Evolutionary conservation across 495 filamentous ascomycete genomes (phyloP).

Genomic region (Neurospora sp.): DNA sequence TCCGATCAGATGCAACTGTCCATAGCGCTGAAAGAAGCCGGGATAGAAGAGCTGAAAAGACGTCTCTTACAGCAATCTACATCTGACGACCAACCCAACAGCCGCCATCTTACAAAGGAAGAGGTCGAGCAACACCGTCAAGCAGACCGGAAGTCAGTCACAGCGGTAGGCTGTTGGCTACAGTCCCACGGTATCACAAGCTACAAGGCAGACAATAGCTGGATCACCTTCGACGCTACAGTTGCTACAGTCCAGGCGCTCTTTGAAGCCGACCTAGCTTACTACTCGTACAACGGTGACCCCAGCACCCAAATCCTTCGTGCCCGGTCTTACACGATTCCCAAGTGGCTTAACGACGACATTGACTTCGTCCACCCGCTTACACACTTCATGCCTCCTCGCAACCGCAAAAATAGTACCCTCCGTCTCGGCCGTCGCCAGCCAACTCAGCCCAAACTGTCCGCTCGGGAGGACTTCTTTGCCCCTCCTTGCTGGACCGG

Average conservation of each 20-base stretch:
- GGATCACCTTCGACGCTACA: slow-evolving; percentile 25
- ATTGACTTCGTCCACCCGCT: slow-evolving; percentile 35
- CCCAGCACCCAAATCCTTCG: slow-evolving; percentile 17
- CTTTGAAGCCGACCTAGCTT: slow-evolving; percentile 26
- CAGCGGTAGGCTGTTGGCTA: slow-evolving; percentile 28
- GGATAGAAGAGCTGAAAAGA: slow-evolving; percentile 25
- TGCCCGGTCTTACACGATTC: slow-evolving; percentile 37
- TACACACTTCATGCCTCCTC: slow-evolving; percentile 33
- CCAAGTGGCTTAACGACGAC: slow-evolving; percentile 27
- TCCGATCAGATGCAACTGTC: slow-evolving; percentile 22
- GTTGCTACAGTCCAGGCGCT: slow-evolving; percentile 24
- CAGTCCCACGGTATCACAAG: slow-evolving; percentile 18
- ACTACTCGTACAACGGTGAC: slow-evolving; percentile 23
- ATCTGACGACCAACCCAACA: slow-evolving; percentile 12
- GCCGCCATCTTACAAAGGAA: slow-evolving; percentile 21
- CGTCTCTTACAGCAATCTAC: slow-evolving; percentile 16
- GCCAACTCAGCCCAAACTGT: neutral
- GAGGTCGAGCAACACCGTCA: slow-evolving; percentile 21
- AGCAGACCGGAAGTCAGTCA: slow-evolving; percentile 10
- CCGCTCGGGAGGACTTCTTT: neutral
- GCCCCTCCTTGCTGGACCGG: slow-evolving; percentile 19
- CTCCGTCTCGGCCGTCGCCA: neutral
- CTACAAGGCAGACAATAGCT: slow-evolving; percentile 17
- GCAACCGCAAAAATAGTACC: neutral
- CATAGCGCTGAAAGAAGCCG: slow-evolving; percentile 27